phyloP scores from a whole-genome alignment of 192 early-diverging fungal genomes.

The Pilaira anomala region DNA sequence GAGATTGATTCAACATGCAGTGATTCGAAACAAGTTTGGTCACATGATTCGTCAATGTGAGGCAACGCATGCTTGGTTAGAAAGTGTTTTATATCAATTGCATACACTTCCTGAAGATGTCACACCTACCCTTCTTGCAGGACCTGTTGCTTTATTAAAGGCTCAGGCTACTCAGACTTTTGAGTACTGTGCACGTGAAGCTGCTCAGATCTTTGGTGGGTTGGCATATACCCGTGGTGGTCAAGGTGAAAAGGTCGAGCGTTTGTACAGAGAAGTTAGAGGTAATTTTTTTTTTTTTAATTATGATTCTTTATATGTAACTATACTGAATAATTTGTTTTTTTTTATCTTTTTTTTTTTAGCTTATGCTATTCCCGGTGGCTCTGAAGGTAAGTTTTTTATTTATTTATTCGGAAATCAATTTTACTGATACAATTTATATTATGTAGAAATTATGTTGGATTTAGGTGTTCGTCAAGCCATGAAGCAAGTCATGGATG shows the following conservation, averaged over 20 bases:
- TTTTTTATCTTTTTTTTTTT: too few species aligned
- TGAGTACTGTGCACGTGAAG: conserved; percentile 85
- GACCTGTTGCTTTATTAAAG: conserved; percentile 82
- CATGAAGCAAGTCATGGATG: conserved; percentile 45
- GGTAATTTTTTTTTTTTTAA: too few species aligned
- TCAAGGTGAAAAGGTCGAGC: conserved; percentile 71
- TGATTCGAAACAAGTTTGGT: conserved; percentile 88
- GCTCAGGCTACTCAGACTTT: conserved; percentile 82
- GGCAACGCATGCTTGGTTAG: conserved; percentile 82
- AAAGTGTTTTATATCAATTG: conserved; percentile 72
- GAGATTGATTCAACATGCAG: conserved; percentile 84
- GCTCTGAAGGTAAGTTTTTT: conserved; percentile 74
- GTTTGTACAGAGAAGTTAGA: conserved; percentile 81
- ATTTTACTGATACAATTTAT: neutral
- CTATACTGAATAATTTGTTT: too few species aligned
- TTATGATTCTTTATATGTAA: too few species aligned
- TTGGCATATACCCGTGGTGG: conserved; percentile 71
- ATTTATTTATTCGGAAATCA: conserved; percentile 31
- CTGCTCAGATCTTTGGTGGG: conserved; percentile 85
- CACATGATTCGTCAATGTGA: conserved; percentile 85
- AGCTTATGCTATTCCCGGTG: conserved; percentile 82
- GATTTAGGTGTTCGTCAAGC: conserved; percentile 78
- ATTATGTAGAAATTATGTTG: conserved; percentile 64
- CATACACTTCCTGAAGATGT: conserved; percentile 57
- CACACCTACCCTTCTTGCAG: conserved; percentile 70